A percentile compares a stretch with the other conserved stretches of the same genome.
Evolutionary conservation across 2,329 filamentous ascomycete species (phyloP).

Genomic region (Aspergillus quadrilineatus): DNA sequence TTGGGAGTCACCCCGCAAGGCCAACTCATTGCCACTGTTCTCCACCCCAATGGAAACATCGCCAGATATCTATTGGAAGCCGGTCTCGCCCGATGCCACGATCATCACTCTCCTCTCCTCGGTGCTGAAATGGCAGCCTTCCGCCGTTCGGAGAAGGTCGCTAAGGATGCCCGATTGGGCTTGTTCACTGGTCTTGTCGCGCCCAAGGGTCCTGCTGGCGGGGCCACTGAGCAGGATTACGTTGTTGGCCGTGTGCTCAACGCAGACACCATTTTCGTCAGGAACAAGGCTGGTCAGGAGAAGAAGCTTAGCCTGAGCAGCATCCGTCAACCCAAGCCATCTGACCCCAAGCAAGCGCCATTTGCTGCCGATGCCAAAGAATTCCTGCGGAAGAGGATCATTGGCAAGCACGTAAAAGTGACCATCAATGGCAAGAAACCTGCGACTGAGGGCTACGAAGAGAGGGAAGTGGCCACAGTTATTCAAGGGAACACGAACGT

Average conservation of each 20-base stretch:
- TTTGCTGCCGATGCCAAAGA: conserved; percentile 95
- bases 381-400: conserved; percentile 86
- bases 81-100: conserved; percentile 86
- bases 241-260: conserved; percentile 81
- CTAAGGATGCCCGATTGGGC: conserved; percentile 72
- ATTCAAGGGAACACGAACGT: conserved; percentile 83
- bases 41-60: conserved; percentile 90
- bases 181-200: conserved; percentile 79
- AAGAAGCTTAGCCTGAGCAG: conserved; percentile 92
- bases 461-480: conserved; percentile 89
- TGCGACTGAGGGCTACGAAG: conserved; percentile 85
- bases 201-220: conserved; percentile 58
- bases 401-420: conserved; percentile 92
- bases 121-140: conserved; percentile 84
- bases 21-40: conserved; percentile 81
- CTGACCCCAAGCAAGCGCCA: conserved; percentile 80
- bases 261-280: conserved; percentile 83
- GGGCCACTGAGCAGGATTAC: conserved; percentile 67
- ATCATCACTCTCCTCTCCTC: conserved; percentile 91
- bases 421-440: conserved; percentile 88
- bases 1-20: conserved; percentile 86
- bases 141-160: conserved; percentile 80
- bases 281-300: conserved; percentile 79
- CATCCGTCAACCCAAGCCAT: conserved; percentile 85
- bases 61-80: conserved; percentile 86